Evolutionary conservation across 257 asterid species (phyloP).

Genomic region (Penstemon barbatus): DNA sequence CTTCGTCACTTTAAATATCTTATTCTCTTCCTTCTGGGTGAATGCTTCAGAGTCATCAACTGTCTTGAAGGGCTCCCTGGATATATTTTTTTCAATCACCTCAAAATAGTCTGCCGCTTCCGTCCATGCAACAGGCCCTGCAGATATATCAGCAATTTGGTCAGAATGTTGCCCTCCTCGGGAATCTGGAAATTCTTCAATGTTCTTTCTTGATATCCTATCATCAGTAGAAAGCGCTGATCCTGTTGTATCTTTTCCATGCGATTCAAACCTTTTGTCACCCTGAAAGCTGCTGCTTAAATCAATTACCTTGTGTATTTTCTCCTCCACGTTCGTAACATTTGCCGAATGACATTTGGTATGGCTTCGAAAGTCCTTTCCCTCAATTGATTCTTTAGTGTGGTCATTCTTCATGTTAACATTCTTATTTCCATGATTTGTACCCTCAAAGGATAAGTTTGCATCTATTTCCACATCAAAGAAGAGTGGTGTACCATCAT

Average conservation of each 20-base stretch:
- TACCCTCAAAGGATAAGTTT: conserved; percentile 38
- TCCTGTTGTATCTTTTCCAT: conserved; percentile 26
- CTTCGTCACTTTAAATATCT: conserved; percentile 34
- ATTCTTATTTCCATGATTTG: conserved; percentile 40
- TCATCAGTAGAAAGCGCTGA: conserved; percentile 37
- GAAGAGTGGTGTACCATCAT: conserved; percentile 40
- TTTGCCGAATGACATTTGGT: conserved; percentile 29
- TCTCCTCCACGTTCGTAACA: conserved; percentile 37
- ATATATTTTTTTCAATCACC: conserved; percentile 53
- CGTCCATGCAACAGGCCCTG: conserved; percentile 58
- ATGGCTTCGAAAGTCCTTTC: conserved; percentile 31
- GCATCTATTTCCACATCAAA: conserved; percentile 61
- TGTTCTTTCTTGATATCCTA: conserved; percentile 27
- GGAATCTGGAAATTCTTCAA: conserved; percentile 34
- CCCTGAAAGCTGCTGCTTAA: conserved; percentile 30
- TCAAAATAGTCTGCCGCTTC: conserved; percentile 65
- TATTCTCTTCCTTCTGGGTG: conserved; percentile 31
- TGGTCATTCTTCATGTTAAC: conserved; percentile 38
- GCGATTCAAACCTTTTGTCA: conserved; percentile 32
- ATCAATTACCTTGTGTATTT: conserved; percentile 31
- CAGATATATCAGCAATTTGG: conserved; percentile 33
- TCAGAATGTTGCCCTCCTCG: conserved; percentile 27
- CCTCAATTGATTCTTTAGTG: conserved; percentile 41
- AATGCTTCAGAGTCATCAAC: conserved; percentile 27
- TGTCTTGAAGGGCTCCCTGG: conserved; percentile 32